Percentiles rank a stretch among this genome's conserved stretches.
Conservation (phyloP, 2,329 filamentous ascomycete genomes). For the Paecilomyces fulvus region DNA sequence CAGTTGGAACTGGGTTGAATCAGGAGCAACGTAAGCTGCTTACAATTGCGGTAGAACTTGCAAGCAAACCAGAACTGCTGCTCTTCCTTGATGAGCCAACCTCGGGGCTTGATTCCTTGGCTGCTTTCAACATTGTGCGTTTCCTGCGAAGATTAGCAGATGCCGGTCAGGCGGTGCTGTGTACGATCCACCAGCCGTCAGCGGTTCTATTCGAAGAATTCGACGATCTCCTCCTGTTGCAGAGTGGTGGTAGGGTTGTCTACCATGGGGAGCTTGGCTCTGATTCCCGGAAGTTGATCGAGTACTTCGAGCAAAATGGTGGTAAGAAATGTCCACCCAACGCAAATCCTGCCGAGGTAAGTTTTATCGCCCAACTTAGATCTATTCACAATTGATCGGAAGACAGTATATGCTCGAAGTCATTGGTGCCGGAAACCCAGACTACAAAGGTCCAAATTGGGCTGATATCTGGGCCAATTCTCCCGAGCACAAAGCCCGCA, state of each 20-base stretch:
- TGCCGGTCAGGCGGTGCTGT: slow-evolving; percentile 81
- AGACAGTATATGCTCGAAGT: slow-evolving; percentile 73
- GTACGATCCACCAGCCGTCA: slow-evolving; percentile 86
- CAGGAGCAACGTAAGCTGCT: slow-evolving; percentile 60
- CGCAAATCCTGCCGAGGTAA: slow-evolving; percentile 61
- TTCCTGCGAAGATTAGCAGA: slow-evolving; percentile 55
- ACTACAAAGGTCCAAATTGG: slow-evolving; percentile 55
- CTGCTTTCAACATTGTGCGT: slow-evolving; percentile 56
- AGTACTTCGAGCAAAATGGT: slow-evolving; percentile 59
- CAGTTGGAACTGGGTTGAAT: slow-evolving; percentile 51
- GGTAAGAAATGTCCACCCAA: slow-evolving; percentile 50
- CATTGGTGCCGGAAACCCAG: slow-evolving; percentile 55
- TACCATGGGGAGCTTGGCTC: slow-evolving; percentile 80
- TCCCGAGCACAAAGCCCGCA: slow-evolving; percentile 38
- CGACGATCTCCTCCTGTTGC: slow-evolving; percentile 69
- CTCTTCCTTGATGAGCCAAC: slow-evolving; percentile 58
- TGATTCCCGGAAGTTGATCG: slow-evolving; percentile 62
- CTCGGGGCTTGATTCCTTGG: slow-evolving; percentile 59
- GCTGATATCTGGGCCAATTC: slow-evolving; percentile 52
- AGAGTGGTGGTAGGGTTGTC: slow-evolving; percentile 69
- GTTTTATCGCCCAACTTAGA: background rate
- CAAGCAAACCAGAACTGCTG: slow-evolving; percentile 52
- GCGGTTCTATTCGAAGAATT: slow-evolving; percentile 82
- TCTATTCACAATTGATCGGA: slow-evolving; percentile 25
- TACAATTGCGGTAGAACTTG: slow-evolving; percentile 55